Percentiles rank a stretch among this genome's conserved stretches.
Conservation (phyloP, 768 basidiomycete species). For the Agrocybe pediades region DNA sequence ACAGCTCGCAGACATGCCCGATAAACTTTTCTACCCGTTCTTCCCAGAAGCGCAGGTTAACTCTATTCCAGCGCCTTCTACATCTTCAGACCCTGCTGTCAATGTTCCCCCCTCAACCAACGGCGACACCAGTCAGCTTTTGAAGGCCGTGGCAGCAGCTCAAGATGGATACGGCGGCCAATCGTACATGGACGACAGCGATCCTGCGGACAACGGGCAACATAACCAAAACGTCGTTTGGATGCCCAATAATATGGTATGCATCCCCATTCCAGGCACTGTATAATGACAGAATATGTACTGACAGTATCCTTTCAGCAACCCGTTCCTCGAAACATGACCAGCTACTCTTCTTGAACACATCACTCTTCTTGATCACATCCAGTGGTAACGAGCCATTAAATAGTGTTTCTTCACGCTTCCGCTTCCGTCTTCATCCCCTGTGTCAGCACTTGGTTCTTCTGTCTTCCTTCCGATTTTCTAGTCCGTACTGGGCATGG, state of each 20-base stretch:
- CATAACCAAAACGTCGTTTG: conserved; percentile 26
- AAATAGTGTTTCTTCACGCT: neutral
- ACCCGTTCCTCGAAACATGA: conserved; percentile 2
- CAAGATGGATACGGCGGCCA: conserved; percentile 59
- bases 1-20: conserved; percentile 66
- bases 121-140: conserved; percentile 45
- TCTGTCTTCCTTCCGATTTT: too few species aligned
- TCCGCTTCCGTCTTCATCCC: neutral
- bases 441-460: too few species aligned
- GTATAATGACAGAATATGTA: too few species aligned
- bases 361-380: neutral
- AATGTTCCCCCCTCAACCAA: conserved; percentile 6
- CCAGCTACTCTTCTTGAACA: conserved; percentile 8
- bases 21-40: conserved; percentile 77
- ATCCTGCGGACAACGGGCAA: conserved; percentile 37
- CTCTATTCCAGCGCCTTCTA: conserved; percentile 11
- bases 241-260: conserved; percentile 13
- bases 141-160: conserved; percentile 60
- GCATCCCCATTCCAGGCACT: neutral
- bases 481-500: too few species aligned
- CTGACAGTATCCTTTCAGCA: neutral
- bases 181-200: conserved; percentile 68
- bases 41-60: conserved; percentile 53
- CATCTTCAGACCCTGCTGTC: conserved; percentile 13
- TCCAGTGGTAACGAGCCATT: too few species aligned